Evolutionary conservation across 495 filamentous ascomycete genomes (phyloP).

Genomic region (Poronia punctata): DNA sequence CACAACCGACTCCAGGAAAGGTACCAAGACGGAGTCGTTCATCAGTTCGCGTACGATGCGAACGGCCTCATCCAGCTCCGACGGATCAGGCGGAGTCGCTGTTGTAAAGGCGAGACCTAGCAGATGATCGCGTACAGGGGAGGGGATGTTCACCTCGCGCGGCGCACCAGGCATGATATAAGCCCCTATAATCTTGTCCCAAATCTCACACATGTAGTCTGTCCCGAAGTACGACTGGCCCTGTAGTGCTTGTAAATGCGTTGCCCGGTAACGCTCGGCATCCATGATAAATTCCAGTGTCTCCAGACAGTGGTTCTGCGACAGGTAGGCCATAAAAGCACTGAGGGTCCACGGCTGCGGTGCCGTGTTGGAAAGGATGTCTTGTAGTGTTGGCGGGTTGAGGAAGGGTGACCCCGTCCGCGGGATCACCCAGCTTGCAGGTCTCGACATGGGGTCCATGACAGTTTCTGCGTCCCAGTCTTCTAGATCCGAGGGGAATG

Average conservation of each 20-base stretch:
- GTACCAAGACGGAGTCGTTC: slow-evolving; percentile 88
- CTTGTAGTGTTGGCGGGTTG: slow-evolving; percentile 73
- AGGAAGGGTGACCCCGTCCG: slow-evolving; percentile 37
- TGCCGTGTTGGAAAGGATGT: slow-evolving; percentile 81
- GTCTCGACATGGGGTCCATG: slow-evolving; percentile 37
- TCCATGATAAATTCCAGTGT: slow-evolving; percentile 97
- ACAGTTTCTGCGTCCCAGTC: slow-evolving; percentile 37
- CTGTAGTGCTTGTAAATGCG: slow-evolving; percentile 42
- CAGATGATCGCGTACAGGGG: slow-evolving; percentile 73
- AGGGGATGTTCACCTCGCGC: slow-evolving; percentile 88
- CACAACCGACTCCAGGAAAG: slow-evolving; percentile 62
- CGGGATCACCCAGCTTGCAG: slow-evolving; percentile 38
- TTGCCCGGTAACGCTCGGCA: slow-evolving; percentile 78
- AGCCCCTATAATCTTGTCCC: slow-evolving; percentile 59
- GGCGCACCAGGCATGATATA: slow-evolving; percentile 75
- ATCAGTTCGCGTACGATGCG: slow-evolving; percentile 89
- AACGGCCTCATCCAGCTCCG: slow-evolving; percentile 79
- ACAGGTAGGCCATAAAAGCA: slow-evolving; percentile 95
- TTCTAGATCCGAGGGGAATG: slow-evolving; percentile 33
- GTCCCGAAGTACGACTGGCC: slow-evolving; percentile 39
- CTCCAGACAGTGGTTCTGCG: slow-evolving; percentile 95
- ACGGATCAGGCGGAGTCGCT: slow-evolving; percentile 65
- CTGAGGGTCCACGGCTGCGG: slow-evolving; percentile 85
- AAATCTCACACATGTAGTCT: slow-evolving; percentile 68
- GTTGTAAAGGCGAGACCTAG: slow-evolving; percentile 52